Base-by-base conservation (phyloP, 1,139 yeast species). In the Yarrowia galli region DNA sequence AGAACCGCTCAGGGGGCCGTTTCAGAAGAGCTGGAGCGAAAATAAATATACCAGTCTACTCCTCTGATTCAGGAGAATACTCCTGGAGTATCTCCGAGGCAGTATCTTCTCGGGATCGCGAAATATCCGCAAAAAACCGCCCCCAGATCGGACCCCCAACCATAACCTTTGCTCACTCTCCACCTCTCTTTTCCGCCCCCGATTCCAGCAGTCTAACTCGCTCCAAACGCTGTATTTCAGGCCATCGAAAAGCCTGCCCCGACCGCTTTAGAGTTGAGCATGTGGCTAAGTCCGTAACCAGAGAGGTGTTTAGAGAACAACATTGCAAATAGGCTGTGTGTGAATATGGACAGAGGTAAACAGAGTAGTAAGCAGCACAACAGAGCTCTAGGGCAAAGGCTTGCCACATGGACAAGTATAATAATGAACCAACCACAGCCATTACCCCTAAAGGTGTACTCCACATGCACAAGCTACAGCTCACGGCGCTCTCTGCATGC, bases 221-320 rank as follows among this genome's bases (percentile, higher is more conserved):
- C 32, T 10, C 36, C 7, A 35, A 35, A 35, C 15, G 36, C 42
- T 40, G 45, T 40, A 40, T 40, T 40, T 40, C 16, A 7, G n/a
- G 22, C n/a, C n/a, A 8, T 20, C 45, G 22, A 18, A n/a, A 40
- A n/a, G 10, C 22, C 13, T 12, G n/a, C 20, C 16, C 28, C 48
- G n/a, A 22, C 16, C 23, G 12, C 10, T 8, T 22, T 53, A 53
- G 38, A n/a, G 60, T 53, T 53, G 43, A 20, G 32, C 45, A 53
- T 53, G 60, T 53, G 60, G 60, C 60, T 53, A 51, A 51, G 13
- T 15, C 54, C 40, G 54, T 49, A 51, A 51, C 56, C 56, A 20
- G 56, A 4, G 56, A 51, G 56, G 56, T 51, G 56, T 51, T 35
- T 49, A 25, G 1, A 51, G 20, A 49, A 18, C 36, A 49, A 28